Percentiles rank a stretch among this genome's conserved stretches.
Evolutionary conservation across 2,329 filamentous ascomycete genomes (phyloP).

Genomic region (Diplodia corticola): DNA sequence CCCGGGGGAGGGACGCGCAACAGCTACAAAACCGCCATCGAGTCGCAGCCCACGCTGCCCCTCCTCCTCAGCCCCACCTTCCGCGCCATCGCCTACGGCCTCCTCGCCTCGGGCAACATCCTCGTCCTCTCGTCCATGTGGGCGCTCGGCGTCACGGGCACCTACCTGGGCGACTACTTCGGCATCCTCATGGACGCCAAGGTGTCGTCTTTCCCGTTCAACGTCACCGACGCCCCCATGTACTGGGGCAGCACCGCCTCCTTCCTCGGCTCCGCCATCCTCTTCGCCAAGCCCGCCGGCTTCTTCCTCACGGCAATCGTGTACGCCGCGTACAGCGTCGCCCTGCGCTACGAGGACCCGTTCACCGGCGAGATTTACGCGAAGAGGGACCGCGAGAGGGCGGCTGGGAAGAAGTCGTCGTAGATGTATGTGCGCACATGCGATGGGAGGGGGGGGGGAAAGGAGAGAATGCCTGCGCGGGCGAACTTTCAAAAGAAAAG

Average conservation of each 20-base stretch:
- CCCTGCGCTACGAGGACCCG: constrained; percentile 85
- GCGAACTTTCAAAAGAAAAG: neutral
- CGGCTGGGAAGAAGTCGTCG: constrained; percentile 41
- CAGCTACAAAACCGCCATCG: constrained; percentile 82
- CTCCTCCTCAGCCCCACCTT: constrained; percentile 62
- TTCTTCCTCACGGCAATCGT: constrained; percentile 75
- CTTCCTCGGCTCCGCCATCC: constrained; percentile 83
- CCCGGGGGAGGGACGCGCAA: too few relatives aligned
- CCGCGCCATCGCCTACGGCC: constrained; percentile 65
- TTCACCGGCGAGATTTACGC: constrained; percentile 93
- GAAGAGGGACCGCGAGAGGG: constrained; percentile 65
- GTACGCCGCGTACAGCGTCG: constrained; percentile 74
- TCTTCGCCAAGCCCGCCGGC: constrained; percentile 85
- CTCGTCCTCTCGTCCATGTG: constrained; percentile 89
- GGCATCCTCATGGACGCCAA: constrained; percentile 95
- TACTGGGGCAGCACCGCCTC: constrained; percentile 92
- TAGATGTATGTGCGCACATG: neutral
- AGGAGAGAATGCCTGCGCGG: too few relatives aligned
- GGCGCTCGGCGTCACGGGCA: constrained; percentile 89
- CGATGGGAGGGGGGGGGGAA: neutral
- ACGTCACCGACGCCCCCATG: constrained; percentile 87
- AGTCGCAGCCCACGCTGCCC: constrained; percentile 72
- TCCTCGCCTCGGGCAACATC: constrained; percentile 75
- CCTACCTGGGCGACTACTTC: constrained; percentile 97
- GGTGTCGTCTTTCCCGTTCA: constrained; percentile 95